Base-by-base conservation (phyloP, 768 basidiomycete genomes). In the Kwoniella botswanensis region DNA sequence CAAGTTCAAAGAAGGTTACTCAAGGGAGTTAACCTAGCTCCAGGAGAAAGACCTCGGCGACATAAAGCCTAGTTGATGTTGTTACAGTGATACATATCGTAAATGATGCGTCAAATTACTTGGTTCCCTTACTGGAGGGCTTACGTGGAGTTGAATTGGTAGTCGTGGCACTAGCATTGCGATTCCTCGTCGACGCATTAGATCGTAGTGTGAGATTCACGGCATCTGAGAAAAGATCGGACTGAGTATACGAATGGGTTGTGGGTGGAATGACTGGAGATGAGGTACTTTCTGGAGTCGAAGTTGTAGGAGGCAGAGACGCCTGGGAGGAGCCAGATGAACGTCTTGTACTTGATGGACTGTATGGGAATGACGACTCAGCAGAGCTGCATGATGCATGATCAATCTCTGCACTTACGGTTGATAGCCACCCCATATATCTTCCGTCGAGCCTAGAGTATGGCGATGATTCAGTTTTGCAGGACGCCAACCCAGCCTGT, bases 361-460 rank as follows among this genome's bases (percentile, higher is more conserved):
- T 59, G 43, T 26, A 26, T 11, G 7, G 15, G 35, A 17, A 43
- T 12, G 3, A 15, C 0, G 12, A 11, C 17, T 21, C 35, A 44
- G 29, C 59, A 55, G 17, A 24, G 35, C 7, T 15, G 29, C 13
- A 18, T 3, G 61, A 41, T 2, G 44, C 9, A 21, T 5, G 24
- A 21, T 41, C 0, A 43, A 1, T 10, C 3, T 18, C 5, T 21
- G 13, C 17, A 72, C 74, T 69, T 46, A 72, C 71, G 71, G 62
- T 17, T 42, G 17, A 26, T 22, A n/a, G 50, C 60, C 46, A 21
- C 76, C 76, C 76, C 76, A 76, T 10, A 76, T 66, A 24, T 72
- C 69, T 22, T 64, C 68, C 9, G 62, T 57, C 2, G 61, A 46
- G 13, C 76, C 76, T 12, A 74, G 42, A 6, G 58, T 50, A 53